Base-by-base conservation (phyloP, 352 stramenopile genomes). In the Globisporangium orthogonon region DNA sequence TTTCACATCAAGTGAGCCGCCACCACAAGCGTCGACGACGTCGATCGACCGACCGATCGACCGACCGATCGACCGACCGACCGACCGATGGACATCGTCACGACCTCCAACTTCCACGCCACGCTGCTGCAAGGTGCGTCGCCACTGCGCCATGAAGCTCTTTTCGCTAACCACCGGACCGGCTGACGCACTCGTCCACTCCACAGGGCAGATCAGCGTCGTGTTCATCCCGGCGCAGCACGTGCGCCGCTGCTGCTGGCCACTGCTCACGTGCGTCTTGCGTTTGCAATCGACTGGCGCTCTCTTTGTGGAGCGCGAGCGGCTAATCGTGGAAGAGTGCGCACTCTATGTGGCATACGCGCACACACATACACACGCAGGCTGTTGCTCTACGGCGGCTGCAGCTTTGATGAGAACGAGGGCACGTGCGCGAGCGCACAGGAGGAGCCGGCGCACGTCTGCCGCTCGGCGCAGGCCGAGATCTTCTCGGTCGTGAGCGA, bases 31-130 rank as follows among this genome's bases (percentile, higher is more conserved):
- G 15, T 23, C 6, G 4, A 23, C 41, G 41, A n/a, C 23, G 23
- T 1, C 23, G 23, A 23, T 23, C 23, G 23, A 23, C 23, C 23
- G 23, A 23, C 23, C 23, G 23, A 23, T 23, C 23, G 23, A 23
- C 23, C 23, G 23, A 23, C 23, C 23, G 23, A 23, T 1, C 23
- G 11, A 94, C n/a, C 23, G 23, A 23, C 23, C 23, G 23, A 23
- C 23, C 23, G 23, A 23, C 23, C 23, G 11, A 94, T 90, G 81
- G 83, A 94, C 62, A 90, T 94, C 55, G 83, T 94, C 31, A 93
- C 85, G 49, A 94, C 85, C 41, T 92, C 85, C 69, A 94, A 94
- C 69, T 93, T 94, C 67, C 85, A 94, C 66, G 85, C 85, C 43
- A 94, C 84, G 61, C 63, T 94, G 58, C 74, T 94, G 53, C 71